Conservation (phyloP, 2,329 filamentous ascomycete genomes). For the Cadophora luteo-olivacea region DNA sequence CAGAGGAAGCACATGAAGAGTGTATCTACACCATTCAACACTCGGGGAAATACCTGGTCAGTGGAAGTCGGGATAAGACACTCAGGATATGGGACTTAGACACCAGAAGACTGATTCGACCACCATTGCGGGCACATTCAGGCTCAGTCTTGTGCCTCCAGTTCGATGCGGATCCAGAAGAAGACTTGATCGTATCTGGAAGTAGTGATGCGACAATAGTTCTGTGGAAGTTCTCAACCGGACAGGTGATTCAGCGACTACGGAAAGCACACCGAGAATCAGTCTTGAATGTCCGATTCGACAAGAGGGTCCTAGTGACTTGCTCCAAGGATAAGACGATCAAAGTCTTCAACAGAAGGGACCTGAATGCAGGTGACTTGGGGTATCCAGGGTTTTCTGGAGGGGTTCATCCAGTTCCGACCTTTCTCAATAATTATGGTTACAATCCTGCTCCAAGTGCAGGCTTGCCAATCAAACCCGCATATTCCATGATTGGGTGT, state of each 20-base stretch:
- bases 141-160: conserved; percentile 94
- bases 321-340: conserved; percentile 98
- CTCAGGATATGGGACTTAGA: conserved; percentile 91
- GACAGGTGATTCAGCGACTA: conserved; percentile 79
- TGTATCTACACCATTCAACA: conserved; percentile 97
- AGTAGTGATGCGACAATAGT: conserved; percentile 93
- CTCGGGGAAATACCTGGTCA: conserved; percentile 83
- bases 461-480: conserved; percentile 60
- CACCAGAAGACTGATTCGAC: conserved; percentile 75
- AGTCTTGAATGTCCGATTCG: conserved; percentile 91
- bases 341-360: conserved; percentile 89
- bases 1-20: conserved; percentile 84
- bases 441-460: conserved; percentile 53
- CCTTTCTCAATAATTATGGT: conserved; percentile 60
- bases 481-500: conserved; percentile 79
- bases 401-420: conserved; percentile 59
- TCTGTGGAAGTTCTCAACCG: conserved; percentile 92
- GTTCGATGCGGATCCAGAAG: conserved; percentile 85
- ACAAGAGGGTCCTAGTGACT: conserved; percentile 89
- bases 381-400: conserved; percentile 55
- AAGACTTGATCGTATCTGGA: conserved; percentile 93
- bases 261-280: conserved; percentile 84
- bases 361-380: conserved; percentile 65
- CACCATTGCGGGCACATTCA: conserved; percentile 76
- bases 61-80: conserved; percentile 87